Conservation (phyloP, 331 rosid genomes). For the Quercus lobata region DNA sequence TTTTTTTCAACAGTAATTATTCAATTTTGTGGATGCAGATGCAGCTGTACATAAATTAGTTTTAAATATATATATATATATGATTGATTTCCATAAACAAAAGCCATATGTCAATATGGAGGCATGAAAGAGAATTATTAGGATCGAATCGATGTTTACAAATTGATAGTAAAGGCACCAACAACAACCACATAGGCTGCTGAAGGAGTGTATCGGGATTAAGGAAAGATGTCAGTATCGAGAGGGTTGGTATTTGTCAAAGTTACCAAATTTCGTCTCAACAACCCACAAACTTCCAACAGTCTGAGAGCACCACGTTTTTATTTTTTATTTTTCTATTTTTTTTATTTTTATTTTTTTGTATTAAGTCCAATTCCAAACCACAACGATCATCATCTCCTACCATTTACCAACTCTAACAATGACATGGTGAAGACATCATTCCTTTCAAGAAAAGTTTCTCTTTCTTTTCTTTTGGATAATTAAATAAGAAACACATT, state of each 20-base stretch:
- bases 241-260: constrained; percentile 13
- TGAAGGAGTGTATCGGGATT: background rate
- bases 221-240: constrained; percentile 6
- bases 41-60: too few relatives aligned
- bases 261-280: constrained; percentile 14
- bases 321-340: too few relatives aligned
- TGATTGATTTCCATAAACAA: too few relatives aligned
- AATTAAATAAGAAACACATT: too few relatives aligned
- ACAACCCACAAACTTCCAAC: constrained; percentile 23
- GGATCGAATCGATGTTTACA: too few relatives aligned
- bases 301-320: too few relatives aligned
- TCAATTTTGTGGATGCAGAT: too few relatives aligned
- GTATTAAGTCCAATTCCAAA: too few relatives aligned
- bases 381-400: background rate
- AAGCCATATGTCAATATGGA: background rate
- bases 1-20: too few relatives aligned
- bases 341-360: too few relatives aligned
- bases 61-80: too few relatives aligned
- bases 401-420: constrained; percentile 5
- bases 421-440: constrained; percentile 15
- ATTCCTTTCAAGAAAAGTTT: background rate
- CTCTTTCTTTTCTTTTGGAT: too few relatives aligned
- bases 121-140: background rate
- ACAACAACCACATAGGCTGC: background rate
- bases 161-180: background rate